A percentile compares a stretch with the other conserved stretches of the same genome.
These are phyloP conservation scores for Naegleria fowleri DNA, from an alignment of 208 protist species.

Conservation along the genomic window DNA sequence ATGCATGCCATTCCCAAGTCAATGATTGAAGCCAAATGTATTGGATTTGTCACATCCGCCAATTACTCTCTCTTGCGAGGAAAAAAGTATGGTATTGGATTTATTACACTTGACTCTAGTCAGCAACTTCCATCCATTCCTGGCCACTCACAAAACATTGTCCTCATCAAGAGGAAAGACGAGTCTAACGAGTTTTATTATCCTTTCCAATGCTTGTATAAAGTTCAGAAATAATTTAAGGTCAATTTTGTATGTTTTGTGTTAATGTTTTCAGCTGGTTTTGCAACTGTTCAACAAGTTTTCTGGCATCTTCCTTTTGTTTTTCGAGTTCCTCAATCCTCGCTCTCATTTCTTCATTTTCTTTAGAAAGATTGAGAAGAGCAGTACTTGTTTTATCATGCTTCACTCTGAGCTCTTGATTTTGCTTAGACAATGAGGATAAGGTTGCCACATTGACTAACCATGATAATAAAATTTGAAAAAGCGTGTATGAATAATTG, in stretches of 20 bases:
- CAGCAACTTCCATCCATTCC: neutral
- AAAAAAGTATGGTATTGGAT: neutral
- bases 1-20: neutral
- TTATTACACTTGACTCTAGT: neutral
- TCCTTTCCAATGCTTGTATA: neutral
- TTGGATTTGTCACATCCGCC: neutral
- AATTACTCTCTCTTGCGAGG: neutral
- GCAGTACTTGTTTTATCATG: neutral
- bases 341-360: neutral
- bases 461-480: neutral
- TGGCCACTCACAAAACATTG: neutral
- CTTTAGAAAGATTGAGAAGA: neutral
- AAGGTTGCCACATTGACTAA: neutral
- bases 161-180: neutral
- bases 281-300: neutral
- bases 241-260: neutral
- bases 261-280: neutral
- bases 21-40: neutral
- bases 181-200: neutral
- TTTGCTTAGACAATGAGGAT: neutral
- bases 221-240: neutral
- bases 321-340: neutral
- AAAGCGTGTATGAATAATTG: too few relatives aligned
- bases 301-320: neutral
- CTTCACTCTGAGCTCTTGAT: neutral